Evolutionary conservation across 228 moss, liverwort and hornwort species (phyloP), one percentile per base, ranked within the genome.

Genomic region (Sphagnum fallax): DNA sequence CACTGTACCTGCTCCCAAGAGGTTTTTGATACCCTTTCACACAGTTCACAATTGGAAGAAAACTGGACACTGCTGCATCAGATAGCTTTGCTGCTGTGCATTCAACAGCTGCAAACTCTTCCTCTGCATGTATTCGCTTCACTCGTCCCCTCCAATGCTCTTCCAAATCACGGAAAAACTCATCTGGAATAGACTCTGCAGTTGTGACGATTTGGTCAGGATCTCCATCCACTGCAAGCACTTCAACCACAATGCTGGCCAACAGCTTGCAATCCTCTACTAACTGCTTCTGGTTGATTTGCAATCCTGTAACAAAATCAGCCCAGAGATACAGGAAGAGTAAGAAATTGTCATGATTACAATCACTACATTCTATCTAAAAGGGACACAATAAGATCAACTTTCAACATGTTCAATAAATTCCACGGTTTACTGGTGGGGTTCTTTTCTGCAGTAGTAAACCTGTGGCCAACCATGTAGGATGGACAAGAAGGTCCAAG

Each of bases 391-490:
- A 32, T 32, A 32, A 32, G 32, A 32, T 32, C 32, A 32, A 3
- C 32, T 32, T 32, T 32, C 32, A 32, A 32, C 32, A 32, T 32
- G 32, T 32, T 2, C 32, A 32, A 32, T 32, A 32, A 32, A 32
- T 32, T 32, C 32, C 32, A 32, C 2, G 32, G 32, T 32, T 32
- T 32, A 32, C 32, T 32, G 32, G 32, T 32, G 32, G 32, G 2
- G 3, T 32, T 32, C 32, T 32, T 32, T 32, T 32, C 32, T 32
- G 32, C 32, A 32, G 32, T 32, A 32, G 32, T 32, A 2, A 32
- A 83, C 86, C 86, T 83, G 98, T 92, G 10, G 92, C 98, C 75
- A 94, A 76, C 94, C 98, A 98, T 58, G 92, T 88, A 64, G 98
- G 98, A 69, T 92, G 86, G 70, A 98, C 71, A 47, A 98, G 92